Percentiles rank a stretch among this genome's conserved stretches.
phyloP scores from a whole-genome alignment of 148 eudicot species.

The Pouteria glomerata region DNA sequence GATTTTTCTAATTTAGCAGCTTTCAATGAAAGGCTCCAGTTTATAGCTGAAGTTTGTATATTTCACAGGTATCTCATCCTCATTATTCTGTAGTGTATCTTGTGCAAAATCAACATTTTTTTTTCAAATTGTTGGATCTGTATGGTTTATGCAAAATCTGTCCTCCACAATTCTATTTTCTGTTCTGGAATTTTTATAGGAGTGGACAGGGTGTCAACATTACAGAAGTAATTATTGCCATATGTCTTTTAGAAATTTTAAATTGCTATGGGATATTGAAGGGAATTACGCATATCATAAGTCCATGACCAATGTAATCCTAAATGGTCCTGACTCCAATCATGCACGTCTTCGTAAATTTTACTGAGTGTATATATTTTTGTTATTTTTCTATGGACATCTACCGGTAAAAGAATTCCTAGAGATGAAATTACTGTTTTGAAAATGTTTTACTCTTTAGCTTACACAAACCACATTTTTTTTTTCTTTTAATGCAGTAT shows the following conservation, averaged over 20 bases:
- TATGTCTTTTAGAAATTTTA: background rate
- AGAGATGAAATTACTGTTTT: background rate
- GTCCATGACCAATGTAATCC: background rate
- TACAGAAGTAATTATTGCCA: background rate
- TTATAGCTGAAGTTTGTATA: conserved; percentile 96
- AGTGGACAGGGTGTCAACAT: background rate
- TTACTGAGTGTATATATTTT: background rate
- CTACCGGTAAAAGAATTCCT: background rate
- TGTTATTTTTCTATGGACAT: background rate
- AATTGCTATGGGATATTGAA: background rate
- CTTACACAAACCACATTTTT: background rate
- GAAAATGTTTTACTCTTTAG: background rate
- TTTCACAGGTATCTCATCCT: conserved; percentile 67
- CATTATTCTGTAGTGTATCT: background rate
- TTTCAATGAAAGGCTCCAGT: conserved; percentile 81
- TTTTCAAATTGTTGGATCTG: background rate
- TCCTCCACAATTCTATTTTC: background rate
- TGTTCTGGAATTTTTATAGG: background rate
- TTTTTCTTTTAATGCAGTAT: conserved; percentile 46
- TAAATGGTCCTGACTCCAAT: background rate
- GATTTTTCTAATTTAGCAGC: conserved; percentile 72
- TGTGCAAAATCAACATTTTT: background rate
- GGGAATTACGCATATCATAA: background rate
- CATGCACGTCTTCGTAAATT: background rate
- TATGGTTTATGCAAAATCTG: background rate